Conservation (phyloP, 23 red algal genomes). For the Gracilaria caudata region DNA sequence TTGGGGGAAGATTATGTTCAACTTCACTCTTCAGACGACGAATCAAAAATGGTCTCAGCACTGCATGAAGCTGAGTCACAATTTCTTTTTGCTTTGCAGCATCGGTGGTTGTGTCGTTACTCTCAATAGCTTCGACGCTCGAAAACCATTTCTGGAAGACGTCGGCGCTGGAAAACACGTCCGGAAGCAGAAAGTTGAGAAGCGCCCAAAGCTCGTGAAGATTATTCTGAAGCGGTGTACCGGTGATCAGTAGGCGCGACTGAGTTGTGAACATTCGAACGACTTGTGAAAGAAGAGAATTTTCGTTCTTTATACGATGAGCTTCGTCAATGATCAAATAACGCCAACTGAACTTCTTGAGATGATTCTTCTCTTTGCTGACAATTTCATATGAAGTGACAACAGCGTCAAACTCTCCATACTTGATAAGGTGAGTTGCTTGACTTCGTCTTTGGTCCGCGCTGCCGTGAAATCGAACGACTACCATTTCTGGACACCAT, state of each 20-base stretch:
- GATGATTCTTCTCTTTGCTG: constrained; percentile 84
- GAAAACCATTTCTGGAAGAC: constrained; percentile 98
- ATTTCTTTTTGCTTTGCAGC: constrained; percentile 76
- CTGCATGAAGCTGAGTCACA: constrained; percentile 92
- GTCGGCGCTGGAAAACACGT: constrained; percentile 90
- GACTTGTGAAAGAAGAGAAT: constrained; percentile 85
- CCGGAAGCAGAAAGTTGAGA: constrained; percentile 98
- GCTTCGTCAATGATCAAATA: constrained; percentile 99
- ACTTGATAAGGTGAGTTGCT: constrained; percentile 54
- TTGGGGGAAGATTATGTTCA: constrained; percentile 88
- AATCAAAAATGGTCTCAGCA: constrained; percentile 96
- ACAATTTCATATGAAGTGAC: constrained; percentile 98
- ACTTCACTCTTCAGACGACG: constrained; percentile 97
- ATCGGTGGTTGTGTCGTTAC: constrained; percentile 28
- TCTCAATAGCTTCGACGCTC: constrained; percentile 80
- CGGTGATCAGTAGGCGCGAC: constrained; percentile 89
- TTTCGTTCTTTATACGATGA: constrained; percentile 99
- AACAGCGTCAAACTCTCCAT: constrained; percentile 91
- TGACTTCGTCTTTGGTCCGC: constrained; percentile 73
- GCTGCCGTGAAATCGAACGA: constrained; percentile 92
- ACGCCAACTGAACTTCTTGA: constrained; percentile 94
- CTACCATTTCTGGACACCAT: constrained; percentile 88
- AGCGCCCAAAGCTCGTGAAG: constrained; percentile 98
- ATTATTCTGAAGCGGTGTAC: constrained; percentile 99
- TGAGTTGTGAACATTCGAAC: constrained; percentile 93